Base-by-base conservation (phyloP, 2,329 filamentous ascomycete genomes). In the Corynespora cassiicola region DNA sequence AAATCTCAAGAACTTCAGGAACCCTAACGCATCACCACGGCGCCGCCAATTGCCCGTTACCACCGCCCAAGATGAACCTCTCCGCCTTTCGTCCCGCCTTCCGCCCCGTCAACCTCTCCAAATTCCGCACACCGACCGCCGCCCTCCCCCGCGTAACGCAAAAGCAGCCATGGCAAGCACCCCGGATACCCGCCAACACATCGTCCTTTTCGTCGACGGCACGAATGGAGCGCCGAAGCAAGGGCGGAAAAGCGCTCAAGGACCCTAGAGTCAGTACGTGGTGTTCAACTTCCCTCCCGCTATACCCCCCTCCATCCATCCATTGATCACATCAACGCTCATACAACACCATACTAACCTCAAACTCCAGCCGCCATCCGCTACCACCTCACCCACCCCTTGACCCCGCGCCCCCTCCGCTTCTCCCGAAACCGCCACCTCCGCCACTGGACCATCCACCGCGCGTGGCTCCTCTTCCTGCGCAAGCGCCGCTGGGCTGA, bases 401-500 rank as follows among this genome's bases (percentile, higher is more conserved):
- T 79, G 19, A 87, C 82, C 6, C 85, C 85, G 0, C 82, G 85
- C 9, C 91, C 94, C 1, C 81, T 99, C 51, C 87, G 90, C 58
- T 91, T 97, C 80, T 90, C 84, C 25, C 90, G 92, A 56, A 87
- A 87, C 70, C 85, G 94, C 39, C 81, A 84, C 70, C 84, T 99
- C 50, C 88, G 94, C 30, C 94, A 99, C 78, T 99, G 94, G 94
- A 97, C 94, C 34, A 97, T 99, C 70, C 91, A 97, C 77, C 90
- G 94, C 57, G 92, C 92, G 15, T 97, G 91, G 90, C 79, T 88
- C 59, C 78, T 97, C 19, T 87, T 86, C 72, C 84, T 85, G 58
- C 80, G 85, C 54, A 81, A 87, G 65, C 79, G 84, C 58, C 84
- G 84, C 31, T 75, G 80, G 50, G 72, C 75, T 22, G 78, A 83